Evolutionary conservation across 768 basidiomycete species (phyloP).

Genomic region (Podaxis sp.): DNA sequence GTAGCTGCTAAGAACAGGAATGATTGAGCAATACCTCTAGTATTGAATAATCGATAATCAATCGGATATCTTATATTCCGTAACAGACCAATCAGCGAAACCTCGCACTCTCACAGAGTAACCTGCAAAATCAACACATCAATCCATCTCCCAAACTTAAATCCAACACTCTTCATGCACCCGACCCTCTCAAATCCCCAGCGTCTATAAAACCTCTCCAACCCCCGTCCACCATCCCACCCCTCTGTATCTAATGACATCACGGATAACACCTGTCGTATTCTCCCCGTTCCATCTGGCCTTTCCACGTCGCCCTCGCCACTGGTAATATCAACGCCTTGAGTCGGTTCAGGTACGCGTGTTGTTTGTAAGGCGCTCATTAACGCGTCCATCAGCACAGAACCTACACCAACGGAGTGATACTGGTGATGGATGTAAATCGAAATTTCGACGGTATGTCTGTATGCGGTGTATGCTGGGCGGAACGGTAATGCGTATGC

Average conservation of each 20-base stretch:
- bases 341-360: neutral
- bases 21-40: too few species aligned
- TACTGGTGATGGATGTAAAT: constrained; percentile 21
- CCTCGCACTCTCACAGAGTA: constrained; percentile 10
- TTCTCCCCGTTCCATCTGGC: neutral
- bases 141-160: constrained; percentile 24
- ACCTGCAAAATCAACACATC: constrained; percentile 22
- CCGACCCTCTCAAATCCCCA: constrained; percentile 24
- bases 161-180: constrained; percentile 21
- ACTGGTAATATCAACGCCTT: neutral
- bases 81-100: too few species aligned
- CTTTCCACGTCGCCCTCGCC: neutral
- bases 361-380: neutral
- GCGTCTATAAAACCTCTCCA: constrained; percentile 23
- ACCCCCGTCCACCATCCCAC: constrained; percentile 17
- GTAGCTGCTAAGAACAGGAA: too few species aligned
- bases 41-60: too few species aligned
- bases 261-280: constrained; percentile 20
- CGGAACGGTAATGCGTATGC: constrained; percentile 20
- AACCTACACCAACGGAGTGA: constrained; percentile 17
- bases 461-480: constrained; percentile 21
- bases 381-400: constrained; percentile 14
- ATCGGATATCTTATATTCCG: too few species aligned
- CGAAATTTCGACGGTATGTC: constrained; percentile 23
- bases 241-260: constrained; percentile 21